These are phyloP conservation scores for Fusarium sp. DNA, from an alignment of 2,329 filamentous ascomycete species.

Conservation along the genomic window DNA sequence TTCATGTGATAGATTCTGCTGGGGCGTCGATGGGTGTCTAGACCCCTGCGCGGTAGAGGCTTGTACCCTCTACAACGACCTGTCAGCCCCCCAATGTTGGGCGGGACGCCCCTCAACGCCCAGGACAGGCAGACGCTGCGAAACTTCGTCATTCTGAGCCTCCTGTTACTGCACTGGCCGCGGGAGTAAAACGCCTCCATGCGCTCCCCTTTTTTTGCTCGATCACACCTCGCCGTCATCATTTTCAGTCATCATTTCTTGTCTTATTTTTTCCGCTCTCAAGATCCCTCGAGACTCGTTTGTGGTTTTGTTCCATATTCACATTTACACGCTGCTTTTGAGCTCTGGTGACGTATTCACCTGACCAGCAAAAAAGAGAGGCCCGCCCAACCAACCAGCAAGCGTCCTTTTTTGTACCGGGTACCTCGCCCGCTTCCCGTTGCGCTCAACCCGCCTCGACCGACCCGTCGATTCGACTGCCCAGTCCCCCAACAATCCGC, in stretches of 20 bases:
- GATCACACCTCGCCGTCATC: not conserved
- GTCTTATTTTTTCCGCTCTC: not conserved
- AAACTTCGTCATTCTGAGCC: constrained; percentile 34
- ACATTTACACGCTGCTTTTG: constrained; percentile 2
- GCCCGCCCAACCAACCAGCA: constrained; percentile 24
- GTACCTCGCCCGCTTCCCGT: constrained; percentile 21
- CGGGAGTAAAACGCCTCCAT: constrained; percentile 19
- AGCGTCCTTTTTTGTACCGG: constrained; percentile 23
- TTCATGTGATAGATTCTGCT: constrained; percentile 38
- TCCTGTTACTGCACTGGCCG: constrained; percentile 1
- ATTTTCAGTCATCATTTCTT: not conserved
- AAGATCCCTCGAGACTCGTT: not conserved
- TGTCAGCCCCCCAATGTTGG: constrained; percentile 25
- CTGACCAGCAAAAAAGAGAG: constrained; percentile 23
- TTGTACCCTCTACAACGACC: constrained; percentile 28
- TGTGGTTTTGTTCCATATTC: not conserved
- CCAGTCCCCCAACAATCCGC: constrained; percentile 32
- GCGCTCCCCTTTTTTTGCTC: not conserved
- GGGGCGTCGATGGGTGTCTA: constrained; percentile 28
- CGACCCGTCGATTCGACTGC: constrained; percentile 12
- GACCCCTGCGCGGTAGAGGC: constrained; percentile 30
- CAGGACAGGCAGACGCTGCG: constrained; percentile 6
- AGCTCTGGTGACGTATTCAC: constrained; percentile 35
- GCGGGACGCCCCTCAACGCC: constrained; percentile 24
- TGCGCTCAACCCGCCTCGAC: constrained; percentile 22